These are phyloP conservation scores for Penicillium paradoxum DNA, from an alignment of 495 filamentous ascomycete species.

Conservation along the genomic window DNA sequence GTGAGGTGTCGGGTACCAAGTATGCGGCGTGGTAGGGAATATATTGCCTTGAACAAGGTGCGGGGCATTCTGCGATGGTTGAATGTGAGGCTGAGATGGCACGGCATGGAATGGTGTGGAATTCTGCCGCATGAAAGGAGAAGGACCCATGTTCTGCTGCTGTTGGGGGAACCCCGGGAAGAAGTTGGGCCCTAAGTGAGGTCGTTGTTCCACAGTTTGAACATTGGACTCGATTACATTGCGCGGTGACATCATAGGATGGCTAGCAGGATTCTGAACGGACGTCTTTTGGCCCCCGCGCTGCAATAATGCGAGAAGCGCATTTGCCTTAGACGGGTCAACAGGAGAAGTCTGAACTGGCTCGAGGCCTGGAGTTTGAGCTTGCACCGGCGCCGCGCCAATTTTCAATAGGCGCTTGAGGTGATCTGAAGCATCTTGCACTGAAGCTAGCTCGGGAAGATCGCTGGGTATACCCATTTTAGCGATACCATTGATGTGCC, in stretches of 20 bases:
- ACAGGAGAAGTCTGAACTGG: conserved; percentile 11
- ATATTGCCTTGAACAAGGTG: conserved; percentile 8
- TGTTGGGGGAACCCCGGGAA: conserved; percentile 37
- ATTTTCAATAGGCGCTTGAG: conserved; percentile 62
- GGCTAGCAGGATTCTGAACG: conserved; percentile 30
- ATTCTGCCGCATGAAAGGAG: conserved; percentile 20
- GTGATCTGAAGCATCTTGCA: conserved; percentile 53
- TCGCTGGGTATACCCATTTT: conserved; percentile 34
- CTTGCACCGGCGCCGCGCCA: conserved; percentile 32
- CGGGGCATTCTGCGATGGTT: conserved; percentile 2
- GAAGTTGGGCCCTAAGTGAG: conserved; percentile 37
- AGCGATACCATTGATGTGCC: conserved; percentile 10
- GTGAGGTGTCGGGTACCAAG: conserved; percentile 13
- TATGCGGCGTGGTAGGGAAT: conserved; percentile 9
- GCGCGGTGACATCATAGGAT: conserved; percentile 35
- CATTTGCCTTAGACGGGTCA: conserved; percentile 41
- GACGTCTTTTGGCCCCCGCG: conserved; percentile 37
- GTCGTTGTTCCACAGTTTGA: conserved; percentile 36
- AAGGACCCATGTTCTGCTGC: conserved; percentile 19
- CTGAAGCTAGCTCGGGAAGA: conserved; percentile 35
- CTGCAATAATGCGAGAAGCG: conserved; percentile 56
- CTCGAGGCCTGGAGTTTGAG: conserved; percentile 5
- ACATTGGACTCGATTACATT: conserved; percentile 14
- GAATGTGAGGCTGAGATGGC: conserved; percentile 6
- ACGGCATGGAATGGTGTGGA: conserved; percentile 20